Conservation (phyloP, 192 early-diverging fungal species). For the Funneliformis geosporum region DNA sequence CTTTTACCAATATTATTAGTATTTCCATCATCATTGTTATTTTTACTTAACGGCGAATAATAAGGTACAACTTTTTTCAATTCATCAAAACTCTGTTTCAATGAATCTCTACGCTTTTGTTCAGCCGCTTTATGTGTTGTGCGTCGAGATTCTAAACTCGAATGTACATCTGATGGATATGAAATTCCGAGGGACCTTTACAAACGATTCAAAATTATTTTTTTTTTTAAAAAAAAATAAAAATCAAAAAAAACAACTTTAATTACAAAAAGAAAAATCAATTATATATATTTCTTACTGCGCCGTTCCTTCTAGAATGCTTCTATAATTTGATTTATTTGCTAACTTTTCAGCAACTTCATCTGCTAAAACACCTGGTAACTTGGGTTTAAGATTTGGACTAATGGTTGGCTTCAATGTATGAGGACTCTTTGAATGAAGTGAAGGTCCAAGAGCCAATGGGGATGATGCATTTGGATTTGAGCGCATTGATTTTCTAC, state of each 20-base stretch:
- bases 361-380: conserved; percentile 38
- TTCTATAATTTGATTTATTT: conserved; percentile 76
- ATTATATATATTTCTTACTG: conserved; percentile 52
- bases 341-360: conserved; percentile 50
- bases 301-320: conserved; percentile 84
- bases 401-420: conserved; percentile 43
- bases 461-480: conserved; percentile 37
- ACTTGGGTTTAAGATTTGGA: conserved; percentile 49
- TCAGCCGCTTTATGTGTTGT: conserved; percentile 94
- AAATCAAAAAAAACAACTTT: background rate
- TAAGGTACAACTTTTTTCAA: conserved; percentile 66
- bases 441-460: conserved; percentile 27
- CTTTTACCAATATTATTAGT: background rate
- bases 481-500: conserved; percentile 21
- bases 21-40: conserved; percentile 5
- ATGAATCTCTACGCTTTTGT: conserved; percentile 91
- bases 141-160: conserved; percentile 78
- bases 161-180: conserved; percentile 74
- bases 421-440: conserved; percentile 32
- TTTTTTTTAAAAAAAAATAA: too few relatives aligned
- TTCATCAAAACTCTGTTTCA: conserved; percentile 88
- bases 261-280: background rate
- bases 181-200: conserved; percentile 68
- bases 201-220: too few relatives aligned
- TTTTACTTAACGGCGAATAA: background rate